phyloP scores from a whole-genome alignment of 495 filamentous ascomycete species.

The Xeromyces bisporus region DNA sequence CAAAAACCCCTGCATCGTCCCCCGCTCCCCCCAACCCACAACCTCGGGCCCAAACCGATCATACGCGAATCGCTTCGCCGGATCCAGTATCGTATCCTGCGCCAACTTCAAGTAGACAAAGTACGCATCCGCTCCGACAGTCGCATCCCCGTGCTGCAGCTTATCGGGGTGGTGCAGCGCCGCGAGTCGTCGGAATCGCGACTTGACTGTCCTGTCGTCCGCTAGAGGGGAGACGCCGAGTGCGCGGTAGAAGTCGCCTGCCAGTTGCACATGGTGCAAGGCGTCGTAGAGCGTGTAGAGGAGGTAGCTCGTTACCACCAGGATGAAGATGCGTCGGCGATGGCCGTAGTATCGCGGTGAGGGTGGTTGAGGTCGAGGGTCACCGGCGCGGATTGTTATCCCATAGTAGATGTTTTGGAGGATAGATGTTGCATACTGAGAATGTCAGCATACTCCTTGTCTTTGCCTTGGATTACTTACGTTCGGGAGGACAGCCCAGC shows the following conservation, averaged over 20 bases:
- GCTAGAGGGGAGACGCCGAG: slow-evolving; percentile 50
- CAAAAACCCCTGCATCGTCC: slow-evolving; percentile 61
- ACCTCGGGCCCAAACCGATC: slow-evolving; percentile 76
- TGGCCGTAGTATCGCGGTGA: slow-evolving; percentile 50
- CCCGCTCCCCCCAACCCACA: slow-evolving; percentile 48
- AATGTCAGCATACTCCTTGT: not conserved
- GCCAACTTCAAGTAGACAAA: slow-evolving; percentile 72
- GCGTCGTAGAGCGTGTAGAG: slow-evolving; percentile 89
- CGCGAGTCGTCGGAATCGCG: slow-evolving; percentile 71
- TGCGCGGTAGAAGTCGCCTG: slow-evolving; percentile 59
- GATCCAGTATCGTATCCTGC: slow-evolving; percentile 66
- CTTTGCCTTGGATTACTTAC: slow-evolving; percentile 26
- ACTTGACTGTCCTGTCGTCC: slow-evolving; percentile 61
- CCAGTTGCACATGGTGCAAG: slow-evolving; percentile 56
- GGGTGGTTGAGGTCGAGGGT: slow-evolving; percentile 60
- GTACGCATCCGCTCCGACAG: slow-evolving; percentile 34
- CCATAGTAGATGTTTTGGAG: slow-evolving; percentile 71
- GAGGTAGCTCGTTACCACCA: slow-evolving; percentile 68
- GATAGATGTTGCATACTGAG: slow-evolving; percentile 60
- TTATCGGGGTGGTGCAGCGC: slow-evolving; percentile 87
- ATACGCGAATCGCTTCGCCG: slow-evolving; percentile 75
- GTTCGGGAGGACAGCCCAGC: slow-evolving; percentile 67
- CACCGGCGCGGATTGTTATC: slow-evolving; percentile 79
- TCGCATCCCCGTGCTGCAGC: slow-evolving; percentile 17
- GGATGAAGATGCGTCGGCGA: slow-evolving; percentile 63